These are phyloP conservation scores for Phytophthora pseudosyringae DNA, from an alignment of 352 stramenopile genomes.

Conservation along the genomic window DNA sequence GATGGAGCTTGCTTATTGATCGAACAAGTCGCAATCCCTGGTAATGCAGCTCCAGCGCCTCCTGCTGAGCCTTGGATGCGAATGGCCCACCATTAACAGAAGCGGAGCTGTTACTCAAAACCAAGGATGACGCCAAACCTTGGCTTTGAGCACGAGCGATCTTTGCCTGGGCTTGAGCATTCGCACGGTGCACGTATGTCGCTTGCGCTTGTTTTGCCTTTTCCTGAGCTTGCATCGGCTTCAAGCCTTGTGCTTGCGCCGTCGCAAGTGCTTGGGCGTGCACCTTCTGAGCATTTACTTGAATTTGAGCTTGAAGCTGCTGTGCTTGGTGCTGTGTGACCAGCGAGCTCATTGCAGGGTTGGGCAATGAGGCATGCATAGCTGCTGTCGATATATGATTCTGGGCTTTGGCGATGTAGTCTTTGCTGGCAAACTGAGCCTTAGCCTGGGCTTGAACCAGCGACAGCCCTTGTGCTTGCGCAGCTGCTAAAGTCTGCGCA, in stretches of 20 bases:
- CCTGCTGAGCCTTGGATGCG: conserved; percentile 78
- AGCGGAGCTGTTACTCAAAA: conserved; percentile 22
- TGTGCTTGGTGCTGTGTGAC: conserved; percentile 85
- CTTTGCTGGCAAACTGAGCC: conserved; percentile 87
- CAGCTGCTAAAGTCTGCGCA: conserved; percentile 81
- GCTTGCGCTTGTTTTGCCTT: conserved; percentile 91
- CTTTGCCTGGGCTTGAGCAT: conserved; percentile 88
- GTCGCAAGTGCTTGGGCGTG: conserved; percentile 88
- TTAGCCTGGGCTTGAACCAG: conserved; percentile 88
- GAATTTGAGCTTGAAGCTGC: conserved; percentile 88
- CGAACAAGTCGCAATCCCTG: conserved; percentile 94
- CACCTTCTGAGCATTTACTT: conserved; percentile 91
- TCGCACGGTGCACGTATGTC: conserved; percentile 87
- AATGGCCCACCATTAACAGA: conserved; percentile 49
- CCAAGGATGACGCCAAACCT: conserved; percentile 49
- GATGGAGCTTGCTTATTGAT: conserved; percentile 91
- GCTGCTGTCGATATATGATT: conserved; percentile 77
- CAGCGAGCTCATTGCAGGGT: conserved; percentile 55
- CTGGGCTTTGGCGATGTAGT: conserved; percentile 91
- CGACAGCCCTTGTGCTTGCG: conserved; percentile 85
- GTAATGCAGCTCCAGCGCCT: conserved; percentile 94
- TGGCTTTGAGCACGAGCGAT: conserved; percentile 79
- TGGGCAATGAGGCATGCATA: conserved; percentile 59
- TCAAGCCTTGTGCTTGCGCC: conserved; percentile 84
- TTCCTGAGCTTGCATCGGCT: conserved; percentile 87